phyloP scores from a whole-genome alignment of 805 yeast species.

The Lipomyces orientalis region DNA sequence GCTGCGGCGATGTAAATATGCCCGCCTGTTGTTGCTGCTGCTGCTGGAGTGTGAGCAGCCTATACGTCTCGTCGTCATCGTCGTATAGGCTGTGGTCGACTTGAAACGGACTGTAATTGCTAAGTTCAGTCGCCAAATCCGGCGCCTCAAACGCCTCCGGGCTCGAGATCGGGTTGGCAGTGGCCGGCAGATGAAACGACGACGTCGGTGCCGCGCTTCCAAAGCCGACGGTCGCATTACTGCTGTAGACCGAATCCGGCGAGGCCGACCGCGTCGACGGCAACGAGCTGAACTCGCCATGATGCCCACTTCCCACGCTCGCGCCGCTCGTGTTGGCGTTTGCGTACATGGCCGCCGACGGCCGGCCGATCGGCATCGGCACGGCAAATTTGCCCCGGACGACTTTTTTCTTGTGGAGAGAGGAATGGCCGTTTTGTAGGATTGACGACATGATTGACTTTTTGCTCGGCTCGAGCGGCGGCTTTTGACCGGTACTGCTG shows the following conservation, averaged over 20 bases:
- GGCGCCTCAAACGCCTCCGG: background rate
- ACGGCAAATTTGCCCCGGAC: conserved; percentile 11
- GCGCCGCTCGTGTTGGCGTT: background rate
- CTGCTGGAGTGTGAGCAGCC: conserved; percentile 22
- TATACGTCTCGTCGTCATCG: conserved; percentile 24
- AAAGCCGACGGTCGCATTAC: background rate
- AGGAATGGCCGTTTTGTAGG: background rate
- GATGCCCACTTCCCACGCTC: background rate
- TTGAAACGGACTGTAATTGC: conserved; percentile 7
- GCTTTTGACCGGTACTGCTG: background rate
- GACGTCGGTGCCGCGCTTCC: background rate
- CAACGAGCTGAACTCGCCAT: conserved; percentile 9
- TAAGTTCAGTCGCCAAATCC: background rate
- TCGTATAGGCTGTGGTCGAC: conserved; percentile 5
- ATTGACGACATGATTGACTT: background rate
- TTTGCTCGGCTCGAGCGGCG: conserved; percentile 1
- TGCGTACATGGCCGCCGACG: background rate
- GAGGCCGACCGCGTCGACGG: conserved; percentile 30
- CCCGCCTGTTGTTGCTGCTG: conserved; percentile 14
- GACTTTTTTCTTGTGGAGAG: conserved; percentile 18
- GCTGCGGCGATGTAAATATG: conserved; percentile 3
- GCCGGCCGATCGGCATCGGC: conserved; percentile 10
- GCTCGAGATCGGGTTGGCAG: background rate
- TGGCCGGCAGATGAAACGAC: background rate
- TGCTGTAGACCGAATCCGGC: conserved; percentile 21